Evolutionary conservation across 345 rosid species (phyloP).

Genomic region (Citrus medica): DNA sequence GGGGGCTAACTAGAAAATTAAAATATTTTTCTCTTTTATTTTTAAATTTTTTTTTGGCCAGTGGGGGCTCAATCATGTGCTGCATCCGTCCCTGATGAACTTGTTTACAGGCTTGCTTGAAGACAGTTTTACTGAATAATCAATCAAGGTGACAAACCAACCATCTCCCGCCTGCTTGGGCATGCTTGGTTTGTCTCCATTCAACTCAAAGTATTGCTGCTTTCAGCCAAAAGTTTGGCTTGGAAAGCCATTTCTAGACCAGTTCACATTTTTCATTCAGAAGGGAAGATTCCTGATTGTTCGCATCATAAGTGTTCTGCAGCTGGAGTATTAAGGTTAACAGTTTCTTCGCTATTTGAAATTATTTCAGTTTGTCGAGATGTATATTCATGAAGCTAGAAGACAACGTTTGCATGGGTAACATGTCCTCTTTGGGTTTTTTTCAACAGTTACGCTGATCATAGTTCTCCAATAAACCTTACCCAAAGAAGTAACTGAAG

Average conservation of each 20-base stretch:
- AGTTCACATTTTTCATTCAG: neutral
- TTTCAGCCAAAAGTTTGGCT: neutral
- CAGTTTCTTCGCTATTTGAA: neutral
- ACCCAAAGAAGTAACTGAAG: neutral
- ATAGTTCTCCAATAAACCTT: neutral
- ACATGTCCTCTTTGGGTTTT: neutral
- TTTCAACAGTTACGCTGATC: neutral
- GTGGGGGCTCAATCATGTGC: too few species aligned
- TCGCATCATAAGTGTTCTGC: neutral
- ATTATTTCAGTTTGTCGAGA: neutral
- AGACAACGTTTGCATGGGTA: neutral
- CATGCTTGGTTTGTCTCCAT: neutral
- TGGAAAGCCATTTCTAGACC: neutral
- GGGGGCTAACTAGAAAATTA: too few species aligned
- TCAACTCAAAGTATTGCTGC: neutral
- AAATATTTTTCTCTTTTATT: too few species aligned
- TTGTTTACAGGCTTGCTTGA: neutral
- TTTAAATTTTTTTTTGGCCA: too few species aligned
- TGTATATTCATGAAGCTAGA: neutral
- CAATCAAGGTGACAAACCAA: neutral
- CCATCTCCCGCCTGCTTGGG: neutral
- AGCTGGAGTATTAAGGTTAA: neutral
- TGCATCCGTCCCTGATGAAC: neutral
- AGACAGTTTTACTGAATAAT: neutral
- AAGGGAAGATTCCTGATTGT: neutral